A percentile compares a stretch with the other conserved stretches of the same genome.
Conservation (phyloP, 78 protist genomes). For the Blattamonas nauphoetae region DNA sequence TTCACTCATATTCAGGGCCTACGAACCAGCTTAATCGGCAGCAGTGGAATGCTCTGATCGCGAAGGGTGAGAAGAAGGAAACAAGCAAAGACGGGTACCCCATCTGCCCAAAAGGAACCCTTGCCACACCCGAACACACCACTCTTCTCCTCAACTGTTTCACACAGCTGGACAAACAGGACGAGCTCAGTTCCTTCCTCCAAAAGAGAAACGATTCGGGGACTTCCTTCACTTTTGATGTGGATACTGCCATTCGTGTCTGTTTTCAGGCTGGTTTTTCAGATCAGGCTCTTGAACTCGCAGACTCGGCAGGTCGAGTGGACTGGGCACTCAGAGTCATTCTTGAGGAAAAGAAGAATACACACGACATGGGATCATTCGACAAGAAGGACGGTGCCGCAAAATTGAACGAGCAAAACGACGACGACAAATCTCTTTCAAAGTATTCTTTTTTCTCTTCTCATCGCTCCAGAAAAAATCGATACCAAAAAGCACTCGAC, state of each 20-base stretch:
- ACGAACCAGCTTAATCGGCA: too few relatives aligned
- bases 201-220: neutral
- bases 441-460: too few relatives aligned
- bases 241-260: conserved; percentile 6
- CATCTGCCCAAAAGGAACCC: too few relatives aligned
- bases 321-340: neutral
- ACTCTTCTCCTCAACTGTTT: conserved; percentile 5
- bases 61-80: too few relatives aligned
- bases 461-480: neutral
- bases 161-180: neutral
- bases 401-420: neutral
- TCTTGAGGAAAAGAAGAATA: too few relatives aligned
- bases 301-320: neutral
- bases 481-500: neutral
- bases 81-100: too few relatives aligned
- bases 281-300: neutral
- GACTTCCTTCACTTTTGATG: neutral
- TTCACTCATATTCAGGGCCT: too few relatives aligned
- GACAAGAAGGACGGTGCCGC: neutral
- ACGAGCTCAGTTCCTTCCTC: neutral
- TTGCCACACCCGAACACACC: conserved; percentile 13
- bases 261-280: neutral
- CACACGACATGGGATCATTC: too few relatives aligned
- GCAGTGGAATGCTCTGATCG: too few relatives aligned
- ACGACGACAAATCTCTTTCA: neutral